phyloP scores from a whole-genome alignment of 2,329 filamentous ascomycete genomes.

The Colletotrichum limetticola region DNA sequence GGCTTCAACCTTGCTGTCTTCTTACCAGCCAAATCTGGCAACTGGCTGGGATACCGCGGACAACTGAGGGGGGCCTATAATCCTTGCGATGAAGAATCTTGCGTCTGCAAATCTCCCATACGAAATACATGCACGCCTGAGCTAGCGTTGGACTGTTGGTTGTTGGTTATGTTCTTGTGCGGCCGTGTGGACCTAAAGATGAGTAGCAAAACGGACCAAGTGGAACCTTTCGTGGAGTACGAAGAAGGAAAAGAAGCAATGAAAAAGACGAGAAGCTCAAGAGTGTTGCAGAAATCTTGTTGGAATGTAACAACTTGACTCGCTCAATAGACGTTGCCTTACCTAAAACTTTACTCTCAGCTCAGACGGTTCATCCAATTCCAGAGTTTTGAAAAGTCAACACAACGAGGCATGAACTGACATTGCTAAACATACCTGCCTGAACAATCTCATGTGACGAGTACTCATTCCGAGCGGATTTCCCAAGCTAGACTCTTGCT shows the following conservation, averaged over 20 bases:
- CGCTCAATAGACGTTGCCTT: background rate
- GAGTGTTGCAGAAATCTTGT: constrained; percentile 10
- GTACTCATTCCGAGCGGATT: background rate
- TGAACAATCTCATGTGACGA: too few species aligned
- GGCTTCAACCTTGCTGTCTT: background rate
- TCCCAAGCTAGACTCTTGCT: background rate
- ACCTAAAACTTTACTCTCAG: background rate
- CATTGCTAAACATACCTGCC: background rate
- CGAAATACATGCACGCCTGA: background rate
- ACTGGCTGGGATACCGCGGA: constrained; percentile 1
- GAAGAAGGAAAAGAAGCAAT: background rate
- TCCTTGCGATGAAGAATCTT: background rate
- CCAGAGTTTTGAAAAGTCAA: background rate
- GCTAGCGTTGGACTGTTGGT: background rate
- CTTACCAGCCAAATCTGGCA: background rate
- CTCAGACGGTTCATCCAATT: background rate
- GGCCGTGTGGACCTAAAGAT: constrained; percentile 16
- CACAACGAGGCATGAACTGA: background rate
- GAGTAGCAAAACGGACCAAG: constrained; percentile 17
- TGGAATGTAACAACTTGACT: constrained; percentile 3
- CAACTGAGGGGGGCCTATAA: background rate
- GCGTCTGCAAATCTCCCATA: constrained; percentile 22
- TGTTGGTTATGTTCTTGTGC: constrained; percentile 1
- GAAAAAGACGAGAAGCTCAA: background rate
- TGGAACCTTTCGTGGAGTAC: constrained; percentile 20